phyloP scores from a whole-genome alignment of 2,329 filamentous ascomycete species.

The Fusarium albosuccineum region DNA sequence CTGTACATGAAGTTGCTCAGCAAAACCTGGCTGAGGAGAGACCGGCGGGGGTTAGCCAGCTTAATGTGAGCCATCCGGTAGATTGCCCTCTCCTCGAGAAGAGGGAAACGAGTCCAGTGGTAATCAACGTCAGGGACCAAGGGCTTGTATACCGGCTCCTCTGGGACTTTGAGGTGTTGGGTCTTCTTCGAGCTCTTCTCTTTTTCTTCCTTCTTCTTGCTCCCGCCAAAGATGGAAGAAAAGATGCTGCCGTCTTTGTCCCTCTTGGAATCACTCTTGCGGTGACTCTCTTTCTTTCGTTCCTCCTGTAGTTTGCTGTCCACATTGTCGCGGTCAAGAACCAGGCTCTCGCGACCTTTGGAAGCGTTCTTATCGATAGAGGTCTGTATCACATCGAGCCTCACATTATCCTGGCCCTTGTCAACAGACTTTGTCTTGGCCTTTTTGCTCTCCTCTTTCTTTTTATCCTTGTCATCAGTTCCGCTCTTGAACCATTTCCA shows the following conservation, averaged over 20 bases:
- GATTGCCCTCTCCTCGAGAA: constrained; percentile 95
- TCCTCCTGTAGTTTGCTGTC: constrained; percentile 83
- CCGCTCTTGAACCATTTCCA: constrained; percentile 86
- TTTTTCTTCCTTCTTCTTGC: constrained; percentile 87
- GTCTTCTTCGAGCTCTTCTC: constrained; percentile 81
- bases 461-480: constrained; percentile 75
- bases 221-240: constrained; percentile 90
- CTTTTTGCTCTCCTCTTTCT: constrained; percentile 74
- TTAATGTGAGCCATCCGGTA: constrained; percentile 99
- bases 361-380: constrained; percentile 79
- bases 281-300: constrained; percentile 81
- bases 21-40: constrained; percentile 92
- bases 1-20: constrained; percentile 99
- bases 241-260: constrained; percentile 96
- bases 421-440: constrained; percentile 72
- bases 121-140: constrained; percentile 92
- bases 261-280: constrained; percentile 85
- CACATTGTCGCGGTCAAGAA: constrained; percentile 82
- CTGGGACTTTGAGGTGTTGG: constrained; percentile 80
- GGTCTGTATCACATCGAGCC: constrained; percentile 87
- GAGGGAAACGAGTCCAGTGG: constrained; percentile 94
- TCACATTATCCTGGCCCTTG: constrained; percentile 79
- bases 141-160: constrained; percentile 78
- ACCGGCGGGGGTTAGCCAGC: constrained; percentile 93
- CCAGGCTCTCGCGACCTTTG: constrained; percentile 83